Base-by-base conservation (phyloP, 495 filamentous ascomycete species). In the Penicillium silybi region DNA sequence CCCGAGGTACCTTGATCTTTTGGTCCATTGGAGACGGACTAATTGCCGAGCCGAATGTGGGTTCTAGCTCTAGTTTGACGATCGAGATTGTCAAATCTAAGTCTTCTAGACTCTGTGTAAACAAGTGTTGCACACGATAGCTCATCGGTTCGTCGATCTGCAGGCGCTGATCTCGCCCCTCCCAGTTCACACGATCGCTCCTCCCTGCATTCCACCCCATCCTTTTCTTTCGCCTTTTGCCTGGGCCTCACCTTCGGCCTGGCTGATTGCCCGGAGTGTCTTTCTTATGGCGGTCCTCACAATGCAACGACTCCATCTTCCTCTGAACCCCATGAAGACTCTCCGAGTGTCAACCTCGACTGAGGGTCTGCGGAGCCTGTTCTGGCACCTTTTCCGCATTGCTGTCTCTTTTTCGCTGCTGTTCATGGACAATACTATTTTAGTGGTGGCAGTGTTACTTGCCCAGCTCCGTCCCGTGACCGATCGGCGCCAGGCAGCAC, bases 361-460 rank as follows among this genome's bases (percentile, higher is more conserved):
- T 9, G 34, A 53, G n/a, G 49, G 11, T 18, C 11, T 53, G 8
- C 32, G 56, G 6, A 56, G 48, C 1, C 32, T 63, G 1, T 54
- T 69, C 25, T 50, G 59, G 54, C 71, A 62, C 48, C 29, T 72
- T 2, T 44, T 71, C n/a, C 63, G 63, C 1, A 62, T 74, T 26
- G 44, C 39, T 9, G 42, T 70, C 11, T 67, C 69, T 0, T 53
- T 85, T 17, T 19, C 81, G 3, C 62, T 82, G 41, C 66, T 88
- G 4, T 84, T 82, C 0, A 40, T 83, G 26, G 67, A 77, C 26
- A 85, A 77, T 8, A 54, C 65, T 27, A 53, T 86, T 41, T 64
- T 85, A 11, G 29, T 78, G 19, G 38, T 62, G 20, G 71, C 68
- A 27, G 40, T 53, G 0, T 47, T 57, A 29, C 38, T 71, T 43